Conservation (phyloP, 805 yeast species). For the Wickerhamomyces sydowiorum region DNA sequence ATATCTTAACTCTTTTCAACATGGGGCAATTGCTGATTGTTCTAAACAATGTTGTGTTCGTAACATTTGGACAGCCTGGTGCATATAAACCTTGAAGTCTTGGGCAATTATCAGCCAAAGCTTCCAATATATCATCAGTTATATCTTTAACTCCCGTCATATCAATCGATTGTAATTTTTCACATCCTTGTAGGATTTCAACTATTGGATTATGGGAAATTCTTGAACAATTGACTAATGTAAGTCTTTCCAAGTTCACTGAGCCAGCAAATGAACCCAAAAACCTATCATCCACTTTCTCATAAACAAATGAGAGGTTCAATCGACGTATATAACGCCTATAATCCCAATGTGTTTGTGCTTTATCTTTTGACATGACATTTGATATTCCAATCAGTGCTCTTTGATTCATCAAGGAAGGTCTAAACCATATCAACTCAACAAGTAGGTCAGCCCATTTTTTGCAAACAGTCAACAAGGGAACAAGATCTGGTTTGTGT, state of each 20-base stretch:
- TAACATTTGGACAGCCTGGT: conserved; percentile 71
- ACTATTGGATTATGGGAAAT: conserved; percentile 59
- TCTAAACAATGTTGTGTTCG: conserved; percentile 54
- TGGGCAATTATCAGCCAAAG: conserved; percentile 66
- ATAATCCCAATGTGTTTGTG: conserved; percentile 57
- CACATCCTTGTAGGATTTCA: conserved; percentile 56
- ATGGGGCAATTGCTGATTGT: conserved; percentile 62
- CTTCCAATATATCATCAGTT: conserved; percentile 62
- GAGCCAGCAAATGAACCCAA: conserved; percentile 61
- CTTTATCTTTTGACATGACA: conserved; percentile 46
- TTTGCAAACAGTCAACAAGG: conserved; percentile 67
- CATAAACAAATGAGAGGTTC: conserved; percentile 72
- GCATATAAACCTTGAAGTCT: conserved; percentile 87
- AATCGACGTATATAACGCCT: conserved; percentile 68
- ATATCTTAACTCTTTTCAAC: conserved; percentile 77
- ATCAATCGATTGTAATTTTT: conserved; percentile 77
- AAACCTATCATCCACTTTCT: conserved; percentile 57
- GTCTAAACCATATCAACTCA: conserved; percentile 85
- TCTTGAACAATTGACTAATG: conserved; percentile 73
- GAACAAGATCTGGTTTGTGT: conserved; percentile 52
- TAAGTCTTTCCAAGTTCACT: conserved; percentile 74
- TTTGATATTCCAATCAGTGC: conserved; percentile 48
- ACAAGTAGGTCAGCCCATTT: conserved; percentile 75
- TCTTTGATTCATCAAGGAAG: conserved; percentile 50
- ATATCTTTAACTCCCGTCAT: conserved; percentile 70